A percentile compares a stretch with the other conserved stretches of the same genome.
Conservation (phyloP, 129 eudicot species). For the Artemisia tridentata region DNA sequence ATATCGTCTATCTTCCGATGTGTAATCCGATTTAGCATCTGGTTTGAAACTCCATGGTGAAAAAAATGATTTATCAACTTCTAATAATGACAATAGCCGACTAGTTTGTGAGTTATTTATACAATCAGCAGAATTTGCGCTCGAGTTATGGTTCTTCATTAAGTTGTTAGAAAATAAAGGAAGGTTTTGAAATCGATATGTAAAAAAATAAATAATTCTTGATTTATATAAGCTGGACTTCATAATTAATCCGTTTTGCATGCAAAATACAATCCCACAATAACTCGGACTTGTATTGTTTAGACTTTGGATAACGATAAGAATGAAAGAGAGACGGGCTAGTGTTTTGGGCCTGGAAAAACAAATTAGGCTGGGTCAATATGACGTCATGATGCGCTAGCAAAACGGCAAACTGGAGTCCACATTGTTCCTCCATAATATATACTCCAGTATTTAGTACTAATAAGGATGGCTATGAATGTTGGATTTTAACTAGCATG, state of each 20-base stretch:
- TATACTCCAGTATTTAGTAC: too few species aligned
- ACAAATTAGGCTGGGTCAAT: too few species aligned
- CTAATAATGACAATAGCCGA: constrained; percentile 17
- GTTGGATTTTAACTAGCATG: too few species aligned
- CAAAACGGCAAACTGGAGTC: too few species aligned
- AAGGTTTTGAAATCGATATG: not conserved
- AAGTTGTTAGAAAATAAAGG: not conserved
- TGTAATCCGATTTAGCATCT: not conserved
- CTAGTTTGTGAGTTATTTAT: too few species aligned
- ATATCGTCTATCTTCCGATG: too few species aligned
- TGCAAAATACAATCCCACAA: not conserved
- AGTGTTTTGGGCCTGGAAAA: too few species aligned
- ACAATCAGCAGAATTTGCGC: not conserved
- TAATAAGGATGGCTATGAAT: too few species aligned
- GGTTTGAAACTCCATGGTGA: constrained; percentile 22
- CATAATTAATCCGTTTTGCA: not conserved
- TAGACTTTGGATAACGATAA: too few species aligned
- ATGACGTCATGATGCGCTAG: too few species aligned
- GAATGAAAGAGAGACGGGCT: too few species aligned
- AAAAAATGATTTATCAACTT: constrained; percentile 14
- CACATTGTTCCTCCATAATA: too few species aligned
- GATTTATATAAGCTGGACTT: not conserved
- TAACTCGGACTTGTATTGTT: not conserved
- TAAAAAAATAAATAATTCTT: not conserved
- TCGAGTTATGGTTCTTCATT: not conserved